Conservation (phyloP, 352 stramenopile species). For the Globisporangium polare region DNA sequence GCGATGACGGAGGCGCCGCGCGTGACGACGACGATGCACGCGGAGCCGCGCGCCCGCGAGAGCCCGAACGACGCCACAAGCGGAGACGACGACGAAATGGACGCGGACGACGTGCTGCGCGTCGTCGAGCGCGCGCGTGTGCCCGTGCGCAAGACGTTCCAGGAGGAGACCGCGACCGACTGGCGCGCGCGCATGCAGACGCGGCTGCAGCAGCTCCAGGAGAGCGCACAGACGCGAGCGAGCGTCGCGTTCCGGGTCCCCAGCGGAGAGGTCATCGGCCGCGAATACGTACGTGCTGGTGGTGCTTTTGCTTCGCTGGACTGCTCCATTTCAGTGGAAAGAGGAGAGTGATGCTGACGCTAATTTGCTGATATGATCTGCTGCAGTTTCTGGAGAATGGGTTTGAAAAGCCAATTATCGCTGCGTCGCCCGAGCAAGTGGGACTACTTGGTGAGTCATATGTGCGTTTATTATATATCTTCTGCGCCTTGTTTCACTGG, state of each 20-base stretch:
- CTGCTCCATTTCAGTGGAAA: neutral
- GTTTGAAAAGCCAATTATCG: constrained; percentile 22
- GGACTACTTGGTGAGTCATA: constrained; percentile 19
- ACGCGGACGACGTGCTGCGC: neutral
- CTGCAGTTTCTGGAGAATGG: constrained; percentile 24
- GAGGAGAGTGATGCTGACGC: neutral
- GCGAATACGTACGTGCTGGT: constrained; percentile 9
- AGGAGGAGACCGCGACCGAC: constrained; percentile 15
- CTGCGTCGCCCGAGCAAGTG: constrained; percentile 20
- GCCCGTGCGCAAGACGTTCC: constrained; percentile 4
- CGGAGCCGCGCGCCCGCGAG: neutral
- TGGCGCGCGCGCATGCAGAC: constrained; percentile 22
- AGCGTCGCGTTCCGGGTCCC: constrained; percentile 5
- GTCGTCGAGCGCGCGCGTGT: constrained; percentile 3
- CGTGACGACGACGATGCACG: neutral
- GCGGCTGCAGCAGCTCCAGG: constrained; percentile 14
- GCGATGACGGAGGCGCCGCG: neutral
- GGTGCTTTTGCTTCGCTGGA: neutral
- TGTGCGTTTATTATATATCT: neutral
- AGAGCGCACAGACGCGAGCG: neutral
- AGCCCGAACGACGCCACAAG: constrained; percentile 7
- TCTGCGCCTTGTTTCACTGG: neutral
- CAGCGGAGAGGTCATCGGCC: neutral
- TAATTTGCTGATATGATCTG: neutral
- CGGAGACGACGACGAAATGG: constrained; percentile 3